Conservation (phyloP, 306 rosid genomes). For the Ormosia semicastrata region DNA sequence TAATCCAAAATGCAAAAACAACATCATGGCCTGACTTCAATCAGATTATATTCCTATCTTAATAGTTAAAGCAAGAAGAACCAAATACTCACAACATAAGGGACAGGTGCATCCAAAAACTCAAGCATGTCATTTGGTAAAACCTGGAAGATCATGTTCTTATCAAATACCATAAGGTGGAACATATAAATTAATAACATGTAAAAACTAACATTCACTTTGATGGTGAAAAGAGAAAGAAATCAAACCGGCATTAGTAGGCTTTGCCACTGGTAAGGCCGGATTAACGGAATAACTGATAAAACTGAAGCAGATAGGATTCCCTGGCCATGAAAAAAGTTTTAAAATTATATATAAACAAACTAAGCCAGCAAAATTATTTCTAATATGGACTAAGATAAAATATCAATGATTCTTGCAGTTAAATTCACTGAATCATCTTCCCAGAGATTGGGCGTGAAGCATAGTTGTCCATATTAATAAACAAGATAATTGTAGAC, state of each 20-base stretch:
- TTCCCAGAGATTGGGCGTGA: background rate
- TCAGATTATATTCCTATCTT: conserved; percentile 9
- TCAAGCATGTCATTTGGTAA: conserved; percentile 97
- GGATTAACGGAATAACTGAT: conserved; percentile 87
- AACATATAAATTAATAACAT: background rate
- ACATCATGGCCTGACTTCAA: conserved; percentile 3
- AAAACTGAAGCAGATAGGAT: conserved; percentile 86
- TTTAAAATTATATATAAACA: background rate
- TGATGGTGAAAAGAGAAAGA: conserved; percentile 25
- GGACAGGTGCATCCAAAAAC: conserved; percentile 98
- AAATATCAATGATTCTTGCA: background rate
- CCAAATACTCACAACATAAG: conserved; percentile 75
- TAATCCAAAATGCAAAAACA: conserved; percentile 9
- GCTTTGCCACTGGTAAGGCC: conserved; percentile 99
- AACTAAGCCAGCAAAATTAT: background rate
- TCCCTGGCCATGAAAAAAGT: conserved; percentile 62
- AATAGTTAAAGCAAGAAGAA: conserved; percentile 13
- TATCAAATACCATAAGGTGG: conserved; percentile 23
- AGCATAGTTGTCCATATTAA: background rate
- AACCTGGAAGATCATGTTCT: conserved; percentile 56
- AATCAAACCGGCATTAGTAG: conserved; percentile 88
- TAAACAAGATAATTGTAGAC: background rate
- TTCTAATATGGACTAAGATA: background rate
- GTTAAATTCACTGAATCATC: background rate
- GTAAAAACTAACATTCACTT: conserved; percentile 4